Evolutionary conservation across 2,329 filamentous ascomycete species (phyloP).

Genomic region (Dactylella cylindrospora): DNA sequence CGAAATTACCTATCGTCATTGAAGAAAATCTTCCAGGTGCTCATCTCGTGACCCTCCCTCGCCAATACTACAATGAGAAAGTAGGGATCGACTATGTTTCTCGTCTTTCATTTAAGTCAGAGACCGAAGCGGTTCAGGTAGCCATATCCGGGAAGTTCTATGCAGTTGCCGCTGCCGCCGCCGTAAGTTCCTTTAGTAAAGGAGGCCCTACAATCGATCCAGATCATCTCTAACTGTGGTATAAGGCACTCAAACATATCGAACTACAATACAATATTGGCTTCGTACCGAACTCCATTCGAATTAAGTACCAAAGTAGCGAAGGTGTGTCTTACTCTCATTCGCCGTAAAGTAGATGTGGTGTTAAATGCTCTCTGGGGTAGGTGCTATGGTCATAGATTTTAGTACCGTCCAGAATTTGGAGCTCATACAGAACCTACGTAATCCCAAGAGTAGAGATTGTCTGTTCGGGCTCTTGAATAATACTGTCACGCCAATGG

Average conservation of each 20-base stretch:
- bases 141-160: constrained; percentile 48
- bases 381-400: constrained; percentile 95
- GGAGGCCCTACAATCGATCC: too few relatives aligned
- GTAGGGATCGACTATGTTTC: constrained; percentile 76
- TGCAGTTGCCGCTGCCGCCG: constrained; percentile 48
- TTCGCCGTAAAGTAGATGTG: neutral
- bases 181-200: constrained; percentile 35
- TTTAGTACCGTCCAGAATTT: constrained; percentile 81
- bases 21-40: constrained; percentile 69
- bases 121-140: constrained; percentile 68
- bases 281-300: constrained; percentile 76
- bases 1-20: constrained; percentile 60
- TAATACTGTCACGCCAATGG: constrained; percentile 84
- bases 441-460: constrained; percentile 73
- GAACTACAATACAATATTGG: constrained; percentile 68
- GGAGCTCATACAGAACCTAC: constrained; percentile 85
- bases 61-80: constrained; percentile 80
- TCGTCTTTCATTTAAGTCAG: constrained; percentile 74
- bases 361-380: constrained; percentile 49
- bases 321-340: constrained; percentile 44
- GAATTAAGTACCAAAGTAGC: constrained; percentile 71
- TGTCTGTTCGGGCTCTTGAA: constrained; percentile 85
- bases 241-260: constrained; percentile 77
- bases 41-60: constrained; percentile 66
- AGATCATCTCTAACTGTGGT: too few relatives aligned